Conservation (phyloP, 2,329 filamentous ascomycete species). For the Penicillium sp. region DNA sequence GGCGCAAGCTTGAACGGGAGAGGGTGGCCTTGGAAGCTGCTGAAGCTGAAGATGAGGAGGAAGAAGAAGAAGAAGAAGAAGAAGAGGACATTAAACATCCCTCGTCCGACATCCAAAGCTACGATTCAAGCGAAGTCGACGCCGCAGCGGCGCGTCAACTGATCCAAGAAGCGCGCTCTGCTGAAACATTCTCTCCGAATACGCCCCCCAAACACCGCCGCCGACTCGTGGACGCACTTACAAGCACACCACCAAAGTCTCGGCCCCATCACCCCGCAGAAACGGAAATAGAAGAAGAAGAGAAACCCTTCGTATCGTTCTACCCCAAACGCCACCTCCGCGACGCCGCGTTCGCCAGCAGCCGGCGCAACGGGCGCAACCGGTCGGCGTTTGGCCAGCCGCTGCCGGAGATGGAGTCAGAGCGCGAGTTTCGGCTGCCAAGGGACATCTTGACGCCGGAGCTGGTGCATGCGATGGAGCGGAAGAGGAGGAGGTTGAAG, state of each 20-base stretch:
- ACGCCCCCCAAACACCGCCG: conserved; percentile 4
- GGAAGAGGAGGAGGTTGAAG: conserved; percentile 34
- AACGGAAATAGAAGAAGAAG: not conserved
- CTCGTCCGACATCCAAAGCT: conserved; percentile 28
- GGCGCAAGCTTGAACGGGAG: conserved; percentile 71
- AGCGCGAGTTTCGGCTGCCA: conserved; percentile 72
- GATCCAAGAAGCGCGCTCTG: conserved; percentile 64
- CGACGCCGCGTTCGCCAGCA: conserved; percentile 70
- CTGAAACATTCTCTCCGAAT: conserved; percentile 31
- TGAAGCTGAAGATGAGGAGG: conserved; percentile 40
- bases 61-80: conserved; percentile 43
- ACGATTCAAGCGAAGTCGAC: conserved; percentile 66
- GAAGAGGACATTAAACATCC: conserved; percentile 20
- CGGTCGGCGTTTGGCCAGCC: conserved; percentile 77
- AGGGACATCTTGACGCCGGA: conserved; percentile 51
- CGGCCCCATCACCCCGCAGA: not conserved
- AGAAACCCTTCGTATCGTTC: conserved; percentile 76
- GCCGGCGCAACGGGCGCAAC: conserved; percentile 65
- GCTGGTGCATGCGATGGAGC: conserved; percentile 37
- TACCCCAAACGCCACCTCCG: conserved; percentile 76
- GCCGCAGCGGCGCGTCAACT: conserved; percentile 70
- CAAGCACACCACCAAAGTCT: conserved; percentile 3
- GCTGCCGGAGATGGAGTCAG: conserved; percentile 63
- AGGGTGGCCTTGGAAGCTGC: conserved; percentile 42
- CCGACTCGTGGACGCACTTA: conserved; percentile 10